These are phyloP conservation scores for Populus euphratica DNA, from an alignment of 345 rosid genomes.

Conservation along the genomic window DNA sequence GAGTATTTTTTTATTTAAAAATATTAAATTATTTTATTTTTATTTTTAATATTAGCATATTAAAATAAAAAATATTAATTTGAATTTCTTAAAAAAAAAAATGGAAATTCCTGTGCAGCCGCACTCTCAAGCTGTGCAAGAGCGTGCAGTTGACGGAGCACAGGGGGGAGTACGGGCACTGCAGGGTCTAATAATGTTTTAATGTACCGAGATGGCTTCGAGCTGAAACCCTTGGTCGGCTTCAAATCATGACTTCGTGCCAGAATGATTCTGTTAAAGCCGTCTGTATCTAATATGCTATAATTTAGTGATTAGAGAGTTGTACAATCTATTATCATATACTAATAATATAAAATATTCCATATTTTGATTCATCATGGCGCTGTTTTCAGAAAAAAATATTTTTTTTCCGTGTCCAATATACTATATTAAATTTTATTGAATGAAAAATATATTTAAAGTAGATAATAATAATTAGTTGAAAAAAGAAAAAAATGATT, in stretches of 20 bases:
- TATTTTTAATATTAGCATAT: too few species aligned
- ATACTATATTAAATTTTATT: too few species aligned
- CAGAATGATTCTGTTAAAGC: not conserved
- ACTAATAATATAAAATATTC: not conserved
- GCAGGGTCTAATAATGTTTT: not conserved
- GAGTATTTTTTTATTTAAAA: too few species aligned
- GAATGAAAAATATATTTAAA: too few species aligned
- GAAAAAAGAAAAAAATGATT: too few species aligned
- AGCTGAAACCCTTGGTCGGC: slow-evolving; percentile 6
- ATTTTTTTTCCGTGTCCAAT: too few species aligned
- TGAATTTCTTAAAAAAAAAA: too few species aligned
- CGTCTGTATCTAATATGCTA: not conserved
- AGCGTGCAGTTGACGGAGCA: not conserved
- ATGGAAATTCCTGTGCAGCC: too few species aligned
- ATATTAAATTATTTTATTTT: too few species aligned
- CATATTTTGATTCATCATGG: not conserved
- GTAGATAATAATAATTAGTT: too few species aligned
- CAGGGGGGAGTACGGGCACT: not conserved
- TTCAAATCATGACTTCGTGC: not conserved
- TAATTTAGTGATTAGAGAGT: not conserved
- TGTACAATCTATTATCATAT: not conserved
- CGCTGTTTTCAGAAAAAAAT: not conserved
- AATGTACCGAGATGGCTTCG: slow-evolving; percentile 1
- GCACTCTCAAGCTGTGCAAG: too few species aligned
- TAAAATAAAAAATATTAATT: too few species aligned